phyloP scores from a whole-genome alignment of 108 stramenopile genomes.

The Cyclostephanos invisitatus region DNA sequence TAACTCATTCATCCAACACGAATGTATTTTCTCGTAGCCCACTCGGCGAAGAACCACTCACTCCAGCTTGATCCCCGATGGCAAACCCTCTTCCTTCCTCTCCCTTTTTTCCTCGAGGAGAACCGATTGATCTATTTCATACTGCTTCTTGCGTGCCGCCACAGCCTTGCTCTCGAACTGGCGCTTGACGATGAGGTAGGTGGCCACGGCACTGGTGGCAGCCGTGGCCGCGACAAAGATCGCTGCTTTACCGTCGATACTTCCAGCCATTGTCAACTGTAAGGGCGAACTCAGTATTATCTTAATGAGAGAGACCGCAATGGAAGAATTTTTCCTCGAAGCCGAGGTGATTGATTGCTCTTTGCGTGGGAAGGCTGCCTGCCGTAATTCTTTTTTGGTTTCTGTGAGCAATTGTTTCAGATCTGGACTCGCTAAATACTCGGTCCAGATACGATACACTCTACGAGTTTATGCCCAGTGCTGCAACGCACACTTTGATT shows the following conservation, averaged over 20 bases:
- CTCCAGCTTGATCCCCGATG: constrained; percentile 57
- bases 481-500: no score
- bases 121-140: constrained; percentile 35
- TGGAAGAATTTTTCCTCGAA: no score
- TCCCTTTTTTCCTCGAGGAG: constrained; percentile 6
- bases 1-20: no score
- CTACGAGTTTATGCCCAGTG: no score
- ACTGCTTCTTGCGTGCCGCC: constrained; percentile 31
- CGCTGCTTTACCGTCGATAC: constrained; percentile 22
- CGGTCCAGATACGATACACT: no score
- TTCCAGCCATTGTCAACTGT: not conserved
- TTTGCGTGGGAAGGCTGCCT: no score
- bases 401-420: no score
- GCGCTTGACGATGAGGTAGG: constrained; percentile 44
- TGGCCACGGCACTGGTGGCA: constrained; percentile 27
- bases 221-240: constrained; percentile 24
- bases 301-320: no score
- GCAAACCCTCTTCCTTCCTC: constrained; percentile 22
- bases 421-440: no score
- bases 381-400: no score
- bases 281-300: not conserved
- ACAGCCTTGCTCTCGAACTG: constrained; percentile 24
- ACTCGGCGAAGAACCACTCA: constrained; percentile 9
- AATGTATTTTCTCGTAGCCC: not conserved
- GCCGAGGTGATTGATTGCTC: no score